Evolutionary conservation across 805 yeast species (phyloP).

Genomic region (Ogataea corticis): DNA sequence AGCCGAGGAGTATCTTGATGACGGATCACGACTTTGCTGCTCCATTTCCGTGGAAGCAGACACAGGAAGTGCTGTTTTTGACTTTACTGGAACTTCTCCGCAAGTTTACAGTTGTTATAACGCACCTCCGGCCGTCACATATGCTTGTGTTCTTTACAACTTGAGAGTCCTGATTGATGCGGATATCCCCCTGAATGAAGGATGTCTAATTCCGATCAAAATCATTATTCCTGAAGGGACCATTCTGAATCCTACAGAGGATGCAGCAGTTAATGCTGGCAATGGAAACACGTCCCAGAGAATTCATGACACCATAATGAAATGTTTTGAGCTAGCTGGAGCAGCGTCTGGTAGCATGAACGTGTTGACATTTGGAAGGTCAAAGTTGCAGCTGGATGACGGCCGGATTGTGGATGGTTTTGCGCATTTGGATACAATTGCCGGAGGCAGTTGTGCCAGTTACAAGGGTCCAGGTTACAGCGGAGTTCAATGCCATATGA

Average conservation of each 20-base stretch:
- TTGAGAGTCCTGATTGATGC: conserved; percentile 48
- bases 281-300: conserved; percentile 84
- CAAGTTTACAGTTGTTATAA: conserved; percentile 53
- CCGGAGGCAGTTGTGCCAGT: conserved; percentile 57
- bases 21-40: conserved; percentile 51
- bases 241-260: conserved; percentile 41
- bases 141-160: conserved; percentile 55
- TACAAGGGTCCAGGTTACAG: conserved; percentile 44
- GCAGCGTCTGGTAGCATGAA: conserved; percentile 92
- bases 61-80: conserved; percentile 46
- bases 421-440: conserved; percentile 55
- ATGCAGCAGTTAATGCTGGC: conserved; percentile 46
- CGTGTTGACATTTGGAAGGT: conserved; percentile 77
- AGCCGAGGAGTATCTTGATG: conserved; percentile 54
- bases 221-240: conserved; percentile 36
- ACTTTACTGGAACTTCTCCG: conserved; percentile 52
- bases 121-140: conserved; percentile 55
- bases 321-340: conserved; percentile 79
- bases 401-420: conserved; percentile 44
- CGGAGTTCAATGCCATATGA: conserved; percentile 48
- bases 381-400: conserved; percentile 40
- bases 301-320: conserved; percentile 77
- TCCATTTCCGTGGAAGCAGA: conserved; percentile 41
- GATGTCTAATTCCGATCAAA: conserved; percentile 39
- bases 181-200: conserved; percentile 58